These are phyloP conservation scores for Phytophthora sojae DNA, from an alignment of 352 stramenopile genomes.

Conservation along the genomic window DNA sequence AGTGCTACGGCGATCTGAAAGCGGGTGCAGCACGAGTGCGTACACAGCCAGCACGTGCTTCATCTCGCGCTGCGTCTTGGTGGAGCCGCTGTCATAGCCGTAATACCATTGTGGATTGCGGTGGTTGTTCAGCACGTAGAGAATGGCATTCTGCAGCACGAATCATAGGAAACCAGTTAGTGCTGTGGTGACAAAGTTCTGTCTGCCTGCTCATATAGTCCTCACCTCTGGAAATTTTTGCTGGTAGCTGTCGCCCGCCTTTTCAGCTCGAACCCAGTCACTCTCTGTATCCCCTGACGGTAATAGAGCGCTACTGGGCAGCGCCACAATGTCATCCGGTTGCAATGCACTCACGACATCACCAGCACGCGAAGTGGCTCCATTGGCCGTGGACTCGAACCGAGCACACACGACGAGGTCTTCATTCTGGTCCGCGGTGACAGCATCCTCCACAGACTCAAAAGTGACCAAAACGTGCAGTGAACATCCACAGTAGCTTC, in stretches of 20 bases:
- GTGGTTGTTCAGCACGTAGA: slow-evolving; percentile 51
- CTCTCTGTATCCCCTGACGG: slow-evolving; percentile 9
- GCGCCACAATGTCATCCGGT: neutral
- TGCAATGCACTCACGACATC: slow-evolving; percentile 9
- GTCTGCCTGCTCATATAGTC: neutral
- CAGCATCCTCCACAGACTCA: neutral
- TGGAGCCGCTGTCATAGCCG: slow-evolving; percentile 49
- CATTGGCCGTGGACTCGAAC: slow-evolving; percentile 27
- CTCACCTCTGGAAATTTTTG: slow-evolving; percentile 27
- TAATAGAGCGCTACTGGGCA: slow-evolving; percentile 4
- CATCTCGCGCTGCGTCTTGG: slow-evolving; percentile 47
- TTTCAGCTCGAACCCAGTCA: slow-evolving; percentile 41
- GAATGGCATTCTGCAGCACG: slow-evolving; percentile 28
- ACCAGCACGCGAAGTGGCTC: neutral
- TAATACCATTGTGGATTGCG: slow-evolving; percentile 49
- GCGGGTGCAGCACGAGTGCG: slow-evolving; percentile 23
- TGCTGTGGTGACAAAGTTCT: neutral
- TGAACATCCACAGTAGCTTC: slow-evolving; percentile 47
- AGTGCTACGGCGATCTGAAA: neutral
- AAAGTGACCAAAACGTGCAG: slow-evolving; percentile 36
- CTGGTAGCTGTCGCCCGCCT: slow-evolving; percentile 34
- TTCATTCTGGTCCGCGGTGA: neutral
- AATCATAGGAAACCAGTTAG: neutral
- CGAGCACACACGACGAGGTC: slow-evolving; percentile 41
- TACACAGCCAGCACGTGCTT: slow-evolving; percentile 44